Base-by-base conservation (phyloP, 2,329 filamentous ascomycete species). In the Exophiala oligosperma region DNA sequence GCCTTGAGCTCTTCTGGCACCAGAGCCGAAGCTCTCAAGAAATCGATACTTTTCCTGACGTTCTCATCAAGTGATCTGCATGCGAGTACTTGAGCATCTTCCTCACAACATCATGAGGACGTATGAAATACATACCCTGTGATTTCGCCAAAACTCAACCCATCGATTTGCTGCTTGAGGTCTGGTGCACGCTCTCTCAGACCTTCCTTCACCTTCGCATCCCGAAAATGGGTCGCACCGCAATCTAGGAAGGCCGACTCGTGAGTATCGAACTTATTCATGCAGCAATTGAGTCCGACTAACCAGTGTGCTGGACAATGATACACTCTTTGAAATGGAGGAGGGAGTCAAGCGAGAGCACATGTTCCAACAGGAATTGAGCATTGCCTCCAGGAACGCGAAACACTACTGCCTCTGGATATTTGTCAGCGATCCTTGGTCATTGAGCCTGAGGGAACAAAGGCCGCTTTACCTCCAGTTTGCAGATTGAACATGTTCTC, bases 371-470 rank as follows among this genome's bases (percentile, higher is more conserved):
- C 23, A 50, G 37, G 35, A 44, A 54, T 44, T 59, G 51, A 21
- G 56, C 51, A 59, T 59, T 59, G 41, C 56, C 56, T 40, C 56
- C 56, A 24, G 56, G 51, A 40, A 54, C 56, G 21, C 56, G 51
- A 8, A 49, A 24, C 4, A 54, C 51, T 29, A 54, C 56, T 5
- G 51, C 56, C 29, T 59, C 56, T 57, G 40, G 23, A 35, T 17
- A 28, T 3, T 3, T 24, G 49, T 57, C 40, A 57, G 43, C 41
- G 21, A 46, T 24, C 14, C 11, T 8, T 6, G 1, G 8, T 24
- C 23, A 4, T 21, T 32, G 40, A 11, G 24, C 17, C 21, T 24
- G 21, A 24, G 24, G 9, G 32, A 35, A 35, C 29, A 21, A 17
- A 2, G 8, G 23, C 38, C 11, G 24, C 41, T 48, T 49, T 7